Percentiles rank a stretch among this genome's conserved stretches.
These are phyloP conservation scores for Tremella fuciformis DNA, from an alignment of 768 basidiomycete species.

Conservation along the genomic window DNA sequence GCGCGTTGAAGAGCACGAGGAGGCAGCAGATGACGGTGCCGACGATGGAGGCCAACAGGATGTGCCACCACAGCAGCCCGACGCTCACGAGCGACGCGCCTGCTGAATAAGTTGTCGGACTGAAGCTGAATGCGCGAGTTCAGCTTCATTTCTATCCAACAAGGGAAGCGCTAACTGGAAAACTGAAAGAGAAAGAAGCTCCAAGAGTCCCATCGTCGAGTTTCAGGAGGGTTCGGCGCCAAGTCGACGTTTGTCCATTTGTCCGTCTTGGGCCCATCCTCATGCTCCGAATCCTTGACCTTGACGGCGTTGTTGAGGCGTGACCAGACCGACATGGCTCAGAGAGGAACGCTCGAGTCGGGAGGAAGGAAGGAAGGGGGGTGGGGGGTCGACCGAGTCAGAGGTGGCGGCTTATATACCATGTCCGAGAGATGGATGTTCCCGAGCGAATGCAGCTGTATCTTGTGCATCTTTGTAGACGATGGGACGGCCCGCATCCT, in stretches of 20 bases:
- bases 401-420: too few species aligned
- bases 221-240: conserved; percentile 16
- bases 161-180: neutral
- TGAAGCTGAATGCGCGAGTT: conserved; percentile 7
- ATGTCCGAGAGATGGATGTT: too few species aligned
- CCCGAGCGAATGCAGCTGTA: too few species aligned
- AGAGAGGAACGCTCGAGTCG: too few species aligned
- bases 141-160: neutral
- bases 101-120: conserved; percentile 11
- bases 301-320: conserved; percentile 4
- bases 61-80: conserved; percentile 15
- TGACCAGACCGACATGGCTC: neutral
- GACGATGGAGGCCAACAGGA: conserved; percentile 7
- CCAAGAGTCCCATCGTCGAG: conserved; percentile 12
- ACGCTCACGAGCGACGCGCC: conserved; percentile 2
- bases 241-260: conserved; percentile 15
- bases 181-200: conserved; percentile 20
- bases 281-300: conserved; percentile 13
- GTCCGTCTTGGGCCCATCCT: conserved; percentile 5
- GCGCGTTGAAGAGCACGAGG: conserved; percentile 11
- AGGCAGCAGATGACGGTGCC: conserved; percentile 12
- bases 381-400: too few species aligned
- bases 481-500: too few species aligned
- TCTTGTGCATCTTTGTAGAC: too few species aligned
- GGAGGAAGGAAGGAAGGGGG: too few species aligned